Conservation (phyloP, 148 eudicot species). For the Tetragonia tetragonoides region DNA sequence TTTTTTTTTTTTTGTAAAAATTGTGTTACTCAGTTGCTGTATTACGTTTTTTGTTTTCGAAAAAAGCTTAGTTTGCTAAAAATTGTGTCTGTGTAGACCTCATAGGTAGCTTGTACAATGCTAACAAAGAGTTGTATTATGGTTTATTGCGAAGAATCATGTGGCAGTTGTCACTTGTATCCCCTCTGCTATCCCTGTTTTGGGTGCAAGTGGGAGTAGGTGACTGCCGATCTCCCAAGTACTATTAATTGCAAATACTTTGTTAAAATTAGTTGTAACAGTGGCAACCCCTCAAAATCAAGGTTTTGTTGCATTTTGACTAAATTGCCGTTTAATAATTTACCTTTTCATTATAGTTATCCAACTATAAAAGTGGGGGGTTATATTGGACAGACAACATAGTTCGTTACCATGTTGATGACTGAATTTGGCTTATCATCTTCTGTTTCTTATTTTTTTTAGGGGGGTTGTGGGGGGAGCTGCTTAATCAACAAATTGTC, state of each 20-base stretch:
- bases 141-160: neutral
- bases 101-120: neutral
- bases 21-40: too few species aligned
- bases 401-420: neutral
- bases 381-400: too few species aligned
- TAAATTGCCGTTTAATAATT: too few species aligned
- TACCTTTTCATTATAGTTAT: too few species aligned
- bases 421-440: neutral
- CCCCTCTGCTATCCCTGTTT: neutral
- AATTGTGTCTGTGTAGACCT: neutral
- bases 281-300: too few species aligned
- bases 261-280: too few species aligned
- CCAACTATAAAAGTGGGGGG: too few species aligned
- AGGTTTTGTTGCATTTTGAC: too few species aligned
- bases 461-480: neutral
- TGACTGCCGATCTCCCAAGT: neutral
- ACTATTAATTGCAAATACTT: neutral
- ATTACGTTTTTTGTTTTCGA: neutral
- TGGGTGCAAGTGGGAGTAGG: neutral
- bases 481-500: too few species aligned
- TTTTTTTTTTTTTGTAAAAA: neutral
- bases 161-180: neutral
- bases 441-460: too few species aligned
- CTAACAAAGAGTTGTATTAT: neutral
- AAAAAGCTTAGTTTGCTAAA: neutral